Base-by-base conservation (phyloP, 2,329 filamentous ascomycete species). In the Waltergamsia citrina region DNA sequence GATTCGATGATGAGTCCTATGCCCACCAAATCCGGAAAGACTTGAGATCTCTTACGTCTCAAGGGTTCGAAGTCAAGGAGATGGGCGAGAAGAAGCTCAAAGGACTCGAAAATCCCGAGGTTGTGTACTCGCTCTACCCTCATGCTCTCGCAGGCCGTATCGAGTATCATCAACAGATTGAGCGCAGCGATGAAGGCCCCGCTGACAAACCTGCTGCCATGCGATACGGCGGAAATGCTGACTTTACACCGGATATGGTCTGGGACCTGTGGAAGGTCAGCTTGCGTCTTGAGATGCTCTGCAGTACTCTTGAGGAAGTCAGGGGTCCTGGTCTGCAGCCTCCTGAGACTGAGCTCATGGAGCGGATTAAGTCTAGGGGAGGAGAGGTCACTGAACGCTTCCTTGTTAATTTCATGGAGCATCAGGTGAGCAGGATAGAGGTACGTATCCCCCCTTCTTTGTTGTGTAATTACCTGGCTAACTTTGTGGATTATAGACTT, bases 11-110 rank as follows among this genome's bases (percentile, higher is more conserved):
- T 37, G 87, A 94, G 51, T 61, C 73, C 2, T 69, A 82, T 40
- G 79, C 74, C n/a, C 68, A 78, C 34, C 69, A 81, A 9, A 94
- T 96, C 46, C 81, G 86, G 38, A 85, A 84, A 35, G 92, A 98
- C 57, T 67, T 98, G 15, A 78, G 86, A 32, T 83, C 85, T 19
- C 71, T 98, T 18, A 92, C 81, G 46, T 87, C 80, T 31, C 86
- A 94, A 58, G 92, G 92, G 7, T 98, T 96, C 50, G 86, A 94
- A 53, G 87, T 96, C 51, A 95, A 95, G 58, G 88, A 95, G 49
- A 81, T 94, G 54, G 92, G 92, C 32, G 88, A 96, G 58, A 81
- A 82, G 45, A 95, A 94, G 52, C 70, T 98, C 37, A 98, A 98
- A 61, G 92, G 92, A 20, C 77, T 98, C 10, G 92, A 98, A 59